Percentiles rank a stretch among this genome's conserved stretches.
Conservation (phyloP, 257 asterid genomes). For the Rhazya stricta region DNA sequence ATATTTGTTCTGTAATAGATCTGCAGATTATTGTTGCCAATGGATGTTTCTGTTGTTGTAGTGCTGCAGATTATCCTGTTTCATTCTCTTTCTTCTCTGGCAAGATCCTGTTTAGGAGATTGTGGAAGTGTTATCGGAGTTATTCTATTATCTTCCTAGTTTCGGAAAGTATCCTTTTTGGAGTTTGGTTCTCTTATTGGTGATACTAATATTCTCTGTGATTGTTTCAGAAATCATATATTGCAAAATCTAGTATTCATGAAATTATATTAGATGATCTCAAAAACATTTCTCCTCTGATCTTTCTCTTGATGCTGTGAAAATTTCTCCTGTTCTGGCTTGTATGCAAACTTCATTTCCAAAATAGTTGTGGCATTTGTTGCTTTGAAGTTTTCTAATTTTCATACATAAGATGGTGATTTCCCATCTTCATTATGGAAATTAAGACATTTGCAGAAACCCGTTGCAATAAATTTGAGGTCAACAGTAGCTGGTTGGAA, state of each 20-base stretch:
- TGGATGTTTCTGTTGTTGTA: background rate
- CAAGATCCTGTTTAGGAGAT: background rate
- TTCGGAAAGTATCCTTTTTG: background rate
- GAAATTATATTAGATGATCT: background rate
- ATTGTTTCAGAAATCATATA: background rate
- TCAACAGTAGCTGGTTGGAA: background rate
- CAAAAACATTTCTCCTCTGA: background rate
- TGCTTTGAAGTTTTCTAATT: background rate
- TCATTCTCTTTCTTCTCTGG: background rate
- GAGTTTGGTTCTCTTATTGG: background rate
- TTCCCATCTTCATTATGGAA: background rate
- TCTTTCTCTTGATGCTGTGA: background rate
- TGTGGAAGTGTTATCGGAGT: background rate
- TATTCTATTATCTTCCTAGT: background rate
- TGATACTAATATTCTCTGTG: background rate
- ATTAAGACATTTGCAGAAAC: background rate
- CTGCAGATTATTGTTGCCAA: constrained; percentile 1
- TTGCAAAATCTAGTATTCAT: background rate
- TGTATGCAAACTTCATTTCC: background rate
- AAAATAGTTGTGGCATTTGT: background rate
- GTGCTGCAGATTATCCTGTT: background rate
- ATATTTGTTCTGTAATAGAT: background rate
- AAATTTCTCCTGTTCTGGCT: background rate
- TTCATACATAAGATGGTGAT: background rate
- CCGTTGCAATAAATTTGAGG: background rate